Base-by-base conservation (phyloP, 1,139 yeast genomes). In the Debaryomyces sp. region DNA sequence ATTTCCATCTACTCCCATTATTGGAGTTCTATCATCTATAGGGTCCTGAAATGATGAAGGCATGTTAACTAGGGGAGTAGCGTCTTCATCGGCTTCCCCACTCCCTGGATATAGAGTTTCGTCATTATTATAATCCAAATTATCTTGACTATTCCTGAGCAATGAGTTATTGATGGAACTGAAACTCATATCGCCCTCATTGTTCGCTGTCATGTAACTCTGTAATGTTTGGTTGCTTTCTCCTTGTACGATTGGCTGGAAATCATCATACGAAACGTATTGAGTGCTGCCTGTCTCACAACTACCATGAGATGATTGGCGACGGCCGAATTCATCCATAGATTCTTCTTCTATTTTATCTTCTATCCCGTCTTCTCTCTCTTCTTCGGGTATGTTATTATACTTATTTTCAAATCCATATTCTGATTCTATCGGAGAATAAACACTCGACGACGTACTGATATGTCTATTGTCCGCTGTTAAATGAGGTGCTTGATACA, bases 381-480 rank as follows among this genome's bases (percentile, higher is more conserved):
- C 53, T 40, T 62, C 62, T 17, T 56, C 57, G 12, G 49, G 41
- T 5, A 54, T 53, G n/a, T 49, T 56, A 27, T 49, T 52, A 12
- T 49, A 40, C 4, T 52, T 39, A 18, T 43, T 46, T 29, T 55
- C 48, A 41, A 48, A 51, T 7, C 49, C 52, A 50, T 38, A 50
- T 33, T 61, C 63, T 9, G 60, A 54, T 23, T 64, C 68, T 12
- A 58, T 51, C 1, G 68, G 59, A 18, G 71, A 64, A 50, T 70
- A 70, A 6, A 68, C 68, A 46, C 73, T 68, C n/a, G 74, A 69
- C 5, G 74, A 57, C 5, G 68, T 57, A 49, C 74, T 69, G 46
- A 56, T 53, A 53, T 69, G 66, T 35, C 50, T 53, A 4, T 43
- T 32, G 7, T 24, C 47, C 15, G 23, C 37, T 36, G 44, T 40